These are phyloP conservation scores for Sphaerulina populicola DNA, from an alignment of 2,329 filamentous ascomycete genomes.

Conservation along the genomic window DNA sequence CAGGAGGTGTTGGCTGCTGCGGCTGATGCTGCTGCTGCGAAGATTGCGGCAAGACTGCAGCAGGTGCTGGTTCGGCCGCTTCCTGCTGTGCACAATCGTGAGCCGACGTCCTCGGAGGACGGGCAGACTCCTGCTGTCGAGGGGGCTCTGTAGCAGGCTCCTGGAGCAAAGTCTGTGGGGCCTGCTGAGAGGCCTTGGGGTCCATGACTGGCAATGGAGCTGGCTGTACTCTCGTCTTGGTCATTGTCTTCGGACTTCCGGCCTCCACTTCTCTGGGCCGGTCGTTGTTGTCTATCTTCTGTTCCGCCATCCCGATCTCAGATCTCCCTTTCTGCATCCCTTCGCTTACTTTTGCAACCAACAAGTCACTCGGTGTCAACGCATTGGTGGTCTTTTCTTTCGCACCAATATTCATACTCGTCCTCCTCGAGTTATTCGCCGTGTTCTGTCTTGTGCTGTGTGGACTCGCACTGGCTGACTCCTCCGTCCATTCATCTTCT, in stretches of 20 bases:
- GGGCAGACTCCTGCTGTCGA: neutral
- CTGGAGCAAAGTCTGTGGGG: neutral
- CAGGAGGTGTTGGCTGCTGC: neutral
- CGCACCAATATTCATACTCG: conserved; percentile 19
- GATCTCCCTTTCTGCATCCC: conserved; percentile 2
- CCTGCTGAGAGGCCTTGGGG: neutral
- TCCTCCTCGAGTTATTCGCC: conserved; percentile 31
- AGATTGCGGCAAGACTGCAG: neutral
- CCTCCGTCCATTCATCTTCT: conserved; percentile 34
- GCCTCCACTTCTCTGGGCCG: conserved; percentile 9
- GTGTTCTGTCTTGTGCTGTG: conserved; percentile 33
- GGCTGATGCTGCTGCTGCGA: neutral
- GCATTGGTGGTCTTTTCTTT: conserved; percentile 20
- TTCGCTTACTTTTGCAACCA: conserved; percentile 10
- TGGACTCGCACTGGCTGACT: conserved; percentile 32
- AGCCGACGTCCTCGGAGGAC: neutral
- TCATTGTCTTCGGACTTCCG: conserved; percentile 11
- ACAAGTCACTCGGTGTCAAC: conserved; percentile 11
- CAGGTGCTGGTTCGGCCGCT: neutral
- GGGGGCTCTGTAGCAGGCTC: neutral
- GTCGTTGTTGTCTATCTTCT: conserved; percentile 11
- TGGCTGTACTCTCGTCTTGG: conserved; percentile 3
- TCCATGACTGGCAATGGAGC: neutral
- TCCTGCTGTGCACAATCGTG: conserved; percentile 5
- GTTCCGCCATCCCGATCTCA: neutral